Evolutionary conservation across 106 monocot species (phyloP).

Genomic region (Agapanthus africanus): DNA sequence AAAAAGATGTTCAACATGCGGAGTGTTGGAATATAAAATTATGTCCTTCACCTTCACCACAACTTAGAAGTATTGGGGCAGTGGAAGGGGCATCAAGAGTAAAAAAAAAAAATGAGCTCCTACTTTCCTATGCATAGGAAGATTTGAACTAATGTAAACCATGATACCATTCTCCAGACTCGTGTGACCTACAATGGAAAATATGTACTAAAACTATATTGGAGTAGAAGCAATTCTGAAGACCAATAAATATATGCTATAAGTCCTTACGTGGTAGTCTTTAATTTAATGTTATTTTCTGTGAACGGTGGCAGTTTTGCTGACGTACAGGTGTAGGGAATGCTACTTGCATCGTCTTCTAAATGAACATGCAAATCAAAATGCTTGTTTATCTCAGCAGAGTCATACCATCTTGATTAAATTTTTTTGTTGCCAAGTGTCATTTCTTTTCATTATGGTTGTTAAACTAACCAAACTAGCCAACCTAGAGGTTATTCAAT

Average conservation of each 20-base stretch:
- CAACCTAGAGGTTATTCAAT: too few species aligned
- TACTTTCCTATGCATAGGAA: not conserved
- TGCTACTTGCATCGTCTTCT: not conserved
- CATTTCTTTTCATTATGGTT: too few species aligned
- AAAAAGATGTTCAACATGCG: too few species aligned
- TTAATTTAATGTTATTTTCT: not conserved
- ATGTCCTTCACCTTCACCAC: too few species aligned
- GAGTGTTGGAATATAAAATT: too few species aligned
- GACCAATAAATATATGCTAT: not conserved
- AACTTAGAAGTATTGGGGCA: too few species aligned
- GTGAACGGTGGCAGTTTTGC: not conserved
- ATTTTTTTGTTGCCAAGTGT: not conserved
- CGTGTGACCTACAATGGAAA: not conserved
- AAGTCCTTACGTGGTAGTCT: not conserved
- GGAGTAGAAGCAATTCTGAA: not conserved
- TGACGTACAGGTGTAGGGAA: not conserved
- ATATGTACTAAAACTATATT: too few species aligned
- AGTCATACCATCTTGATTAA: not conserved
- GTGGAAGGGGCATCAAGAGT: too few species aligned
- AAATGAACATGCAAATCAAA: not conserved
- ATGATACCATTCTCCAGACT: not conserved
- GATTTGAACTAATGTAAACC: not conserved
- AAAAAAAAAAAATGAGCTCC: conserved; percentile 1
- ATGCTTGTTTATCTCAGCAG: not conserved
- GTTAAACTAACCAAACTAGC: too few species aligned